phyloP scores from a whole-genome alignment of 148 eudicot species.

The Spergularia marina region DNA sequence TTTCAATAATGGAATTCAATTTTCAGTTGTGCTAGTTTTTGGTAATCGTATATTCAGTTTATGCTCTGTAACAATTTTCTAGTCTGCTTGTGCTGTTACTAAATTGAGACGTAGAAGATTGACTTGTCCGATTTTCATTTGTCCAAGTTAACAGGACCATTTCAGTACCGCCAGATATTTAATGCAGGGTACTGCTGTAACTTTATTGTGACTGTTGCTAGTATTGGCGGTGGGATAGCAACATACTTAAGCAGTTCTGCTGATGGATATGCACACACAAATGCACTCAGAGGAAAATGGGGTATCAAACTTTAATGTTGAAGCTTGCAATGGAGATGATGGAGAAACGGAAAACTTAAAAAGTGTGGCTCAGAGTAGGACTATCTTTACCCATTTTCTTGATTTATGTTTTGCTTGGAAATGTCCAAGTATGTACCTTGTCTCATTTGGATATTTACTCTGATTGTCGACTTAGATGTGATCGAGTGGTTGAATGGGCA shows the following conservation, averaged over 20 bases:
- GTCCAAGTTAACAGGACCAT: background rate
- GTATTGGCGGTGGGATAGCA: slow-evolving; percentile 9
- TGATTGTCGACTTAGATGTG: slow-evolving; percentile 26
- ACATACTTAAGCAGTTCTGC: slow-evolving; percentile 14
- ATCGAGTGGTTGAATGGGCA: slow-evolving; percentile 68
- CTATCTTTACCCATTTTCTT: slow-evolving; percentile 6
- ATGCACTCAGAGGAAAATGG: slow-evolving; percentile 35
- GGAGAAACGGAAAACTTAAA: slow-evolving; percentile 37
- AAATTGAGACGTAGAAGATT: background rate
- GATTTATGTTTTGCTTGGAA: background rate
- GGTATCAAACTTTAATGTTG: slow-evolving; percentile 22
- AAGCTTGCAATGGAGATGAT: slow-evolving; percentile 35
- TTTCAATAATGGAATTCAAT: background rate
- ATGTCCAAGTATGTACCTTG: background rate
- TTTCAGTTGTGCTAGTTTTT: background rate
- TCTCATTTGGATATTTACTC: slow-evolving; percentile 10
- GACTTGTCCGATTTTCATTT: background rate
- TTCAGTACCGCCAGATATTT: slow-evolving; percentile 3
- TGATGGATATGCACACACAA: slow-evolving; percentile 53
- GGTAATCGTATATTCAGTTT: no score
- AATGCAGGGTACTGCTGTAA: slow-evolving; percentile 1
- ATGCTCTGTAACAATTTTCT: background rate
- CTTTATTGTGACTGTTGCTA: slow-evolving; percentile 5
- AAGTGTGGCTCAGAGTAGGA: slow-evolving; percentile 31
- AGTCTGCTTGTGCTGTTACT: background rate